Percentiles rank a stretch among this genome's conserved stretches.
Evolutionary conservation across 2,329 filamentous ascomycete species (phyloP).

Genomic region (Pseudocercospora ulei): DNA sequence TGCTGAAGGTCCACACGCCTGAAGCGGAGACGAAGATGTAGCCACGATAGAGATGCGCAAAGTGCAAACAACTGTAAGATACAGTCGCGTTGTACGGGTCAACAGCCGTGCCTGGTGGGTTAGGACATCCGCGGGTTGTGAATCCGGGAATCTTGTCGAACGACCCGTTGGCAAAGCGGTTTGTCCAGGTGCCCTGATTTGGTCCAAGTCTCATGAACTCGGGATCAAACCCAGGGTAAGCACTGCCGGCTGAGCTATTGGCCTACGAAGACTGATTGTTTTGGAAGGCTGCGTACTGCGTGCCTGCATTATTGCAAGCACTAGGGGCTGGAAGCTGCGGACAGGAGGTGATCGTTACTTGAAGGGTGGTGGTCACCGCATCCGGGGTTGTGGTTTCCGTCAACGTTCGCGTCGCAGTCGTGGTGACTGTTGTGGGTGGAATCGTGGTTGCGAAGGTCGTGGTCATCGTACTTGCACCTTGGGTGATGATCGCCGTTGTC

Average conservation of each 20-base stretch:
- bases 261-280: conserved; percentile 11
- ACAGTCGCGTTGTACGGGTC: too few relatives aligned
- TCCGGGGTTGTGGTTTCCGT: conserved; percentile 3
- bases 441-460: conserved; percentile 2
- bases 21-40: conserved; percentile 14
- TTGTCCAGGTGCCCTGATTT: conserved; percentile 12
- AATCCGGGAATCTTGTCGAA: conserved; percentile 9
- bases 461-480: conserved; percentile 3
- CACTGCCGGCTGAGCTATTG: conserved; percentile 3
- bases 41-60: conserved; percentile 13
- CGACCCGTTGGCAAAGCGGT: conserved; percentile 11
- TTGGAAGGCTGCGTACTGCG: conserved; percentile 13
- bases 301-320: conserved; percentile 17
- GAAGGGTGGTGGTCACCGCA: conserved; percentile 5
- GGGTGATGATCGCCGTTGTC: conserved; percentile 5
- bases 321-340: conserved; percentile 7
- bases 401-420: neutral
- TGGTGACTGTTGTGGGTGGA: conserved; percentile 3
- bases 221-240: conserved; percentile 13
- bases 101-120: too few relatives aligned
- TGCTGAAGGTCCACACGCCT: conserved; percentile 9
- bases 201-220: conserved; percentile 12
- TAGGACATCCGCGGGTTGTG: conserved; percentile 1
- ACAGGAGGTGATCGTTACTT: too few relatives aligned
- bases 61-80: conserved; percentile 13